A percentile compares a stretch with the other conserved stretches of the same genome.
Evolutionary conservation across 495 filamentous ascomycete genomes (phyloP).

Genomic region (Letharia columbiana): DNA sequence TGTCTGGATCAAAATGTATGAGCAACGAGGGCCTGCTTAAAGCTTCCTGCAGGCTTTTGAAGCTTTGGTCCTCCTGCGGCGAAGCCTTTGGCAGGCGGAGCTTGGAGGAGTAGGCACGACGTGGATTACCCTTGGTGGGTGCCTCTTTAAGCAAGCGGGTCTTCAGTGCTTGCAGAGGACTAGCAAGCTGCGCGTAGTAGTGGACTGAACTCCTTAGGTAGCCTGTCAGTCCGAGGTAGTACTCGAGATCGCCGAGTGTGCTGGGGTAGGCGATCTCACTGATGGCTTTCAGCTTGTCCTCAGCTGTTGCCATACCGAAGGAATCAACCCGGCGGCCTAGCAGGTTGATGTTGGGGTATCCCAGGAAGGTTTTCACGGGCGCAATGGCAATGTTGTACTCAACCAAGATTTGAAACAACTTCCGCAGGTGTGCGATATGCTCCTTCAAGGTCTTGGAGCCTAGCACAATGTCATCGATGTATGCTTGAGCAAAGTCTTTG

Average conservation of each 20-base stretch:
- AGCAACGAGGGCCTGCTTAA: neutral
- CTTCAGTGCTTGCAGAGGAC: slow-evolving; percentile 12
- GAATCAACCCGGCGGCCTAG: neutral
- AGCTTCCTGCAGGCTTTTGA: neutral
- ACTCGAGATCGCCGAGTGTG: slow-evolving; percentile 6
- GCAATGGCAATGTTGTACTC: neutral
- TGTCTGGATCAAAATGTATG: neutral
- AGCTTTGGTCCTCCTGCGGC: neutral
- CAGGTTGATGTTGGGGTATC: neutral
- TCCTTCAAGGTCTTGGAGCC: neutral
- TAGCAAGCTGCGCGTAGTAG: slow-evolving; percentile 7
- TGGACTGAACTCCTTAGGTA: slow-evolving; percentile 10
- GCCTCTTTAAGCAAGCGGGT: neutral
- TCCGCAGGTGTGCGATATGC: neutral
- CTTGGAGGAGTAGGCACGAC: neutral
- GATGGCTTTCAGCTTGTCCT: neutral
- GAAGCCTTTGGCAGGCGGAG: neutral
- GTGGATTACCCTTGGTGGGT: neutral
- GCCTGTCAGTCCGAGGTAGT: slow-evolving; percentile 18
- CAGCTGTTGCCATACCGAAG: neutral
- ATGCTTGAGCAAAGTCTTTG: neutral
- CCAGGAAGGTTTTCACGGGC: neutral
- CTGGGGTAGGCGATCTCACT: neutral
- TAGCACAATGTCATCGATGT: neutral
- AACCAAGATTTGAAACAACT: neutral